Conservation (phyloP, 345 rosid genomes). For the Populus tremula region DNA sequence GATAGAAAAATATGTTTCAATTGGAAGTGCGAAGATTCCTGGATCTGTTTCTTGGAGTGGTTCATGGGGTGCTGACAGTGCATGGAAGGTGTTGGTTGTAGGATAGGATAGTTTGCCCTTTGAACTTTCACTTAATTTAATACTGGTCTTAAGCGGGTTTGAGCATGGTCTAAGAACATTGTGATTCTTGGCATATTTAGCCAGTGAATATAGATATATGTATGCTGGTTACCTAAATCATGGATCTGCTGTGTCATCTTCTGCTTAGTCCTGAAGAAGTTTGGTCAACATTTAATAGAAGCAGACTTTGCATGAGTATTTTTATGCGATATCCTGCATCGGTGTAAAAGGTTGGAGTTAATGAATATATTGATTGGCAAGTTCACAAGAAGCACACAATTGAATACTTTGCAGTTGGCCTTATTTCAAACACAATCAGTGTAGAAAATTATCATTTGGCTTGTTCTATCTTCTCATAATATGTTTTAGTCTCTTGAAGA, state of each 20-base stretch:
- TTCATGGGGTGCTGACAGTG: background rate
- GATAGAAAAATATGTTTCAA: background rate
- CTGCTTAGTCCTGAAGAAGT: background rate
- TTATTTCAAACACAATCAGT: background rate
- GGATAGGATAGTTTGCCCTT: background rate
- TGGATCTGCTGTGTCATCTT: background rate
- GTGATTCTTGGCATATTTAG: background rate
- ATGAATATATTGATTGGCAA: background rate
- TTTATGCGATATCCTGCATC: background rate
- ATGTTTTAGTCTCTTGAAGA: background rate
- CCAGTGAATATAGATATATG: background rate
- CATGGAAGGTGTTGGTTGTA: background rate
- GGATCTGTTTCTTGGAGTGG: background rate
- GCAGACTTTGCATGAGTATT: background rate
- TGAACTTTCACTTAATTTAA: background rate
- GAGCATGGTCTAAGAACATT: background rate
- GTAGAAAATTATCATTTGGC: background rate
- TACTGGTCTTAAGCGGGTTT: background rate
- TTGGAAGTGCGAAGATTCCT: background rate
- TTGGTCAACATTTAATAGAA: background rate
- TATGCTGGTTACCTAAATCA: background rate
- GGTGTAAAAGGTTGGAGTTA: background rate
- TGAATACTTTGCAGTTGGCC: background rate
- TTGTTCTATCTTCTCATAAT: background rate
- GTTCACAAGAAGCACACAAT: background rate